Percentiles rank a stretch among this genome's conserved stretches.
Conservation (phyloP, 2,329 filamentous ascomycete genomes). For the Monilinia fructigena region DNA sequence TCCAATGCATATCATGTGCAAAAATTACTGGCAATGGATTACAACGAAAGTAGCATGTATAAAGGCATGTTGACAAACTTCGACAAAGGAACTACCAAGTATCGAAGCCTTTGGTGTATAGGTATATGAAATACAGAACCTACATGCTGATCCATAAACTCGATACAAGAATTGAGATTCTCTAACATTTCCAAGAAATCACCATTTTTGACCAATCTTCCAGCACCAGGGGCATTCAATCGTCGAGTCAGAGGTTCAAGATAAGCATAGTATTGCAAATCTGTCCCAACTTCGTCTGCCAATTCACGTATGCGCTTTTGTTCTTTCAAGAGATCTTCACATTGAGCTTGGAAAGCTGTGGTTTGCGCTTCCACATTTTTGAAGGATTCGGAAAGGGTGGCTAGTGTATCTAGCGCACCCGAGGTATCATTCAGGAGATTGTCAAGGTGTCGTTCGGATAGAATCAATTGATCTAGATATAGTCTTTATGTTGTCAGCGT, state of each 20-base stretch:
- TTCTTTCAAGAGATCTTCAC: slow-evolving; percentile 80
- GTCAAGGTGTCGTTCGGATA: slow-evolving; percentile 80
- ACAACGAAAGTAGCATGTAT: not conserved
- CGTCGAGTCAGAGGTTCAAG: slow-evolving; percentile 86
- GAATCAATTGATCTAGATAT: slow-evolving; percentile 76
- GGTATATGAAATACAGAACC: slow-evolving; percentile 38
- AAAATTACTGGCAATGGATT: not conserved
- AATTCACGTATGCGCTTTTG: slow-evolving; percentile 76
- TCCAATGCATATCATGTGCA: not conserved
- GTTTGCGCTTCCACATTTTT: slow-evolving; percentile 85
- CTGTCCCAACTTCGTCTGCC: slow-evolving; percentile 80
- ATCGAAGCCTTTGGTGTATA: not conserved
- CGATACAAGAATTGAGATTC: slow-evolving; percentile 85
- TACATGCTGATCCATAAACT: slow-evolving; percentile 87
- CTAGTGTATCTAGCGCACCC: slow-evolving; percentile 71
- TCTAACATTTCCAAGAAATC: slow-evolving; percentile 86
- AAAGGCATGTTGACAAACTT: not conserved
- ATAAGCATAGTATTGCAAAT: slow-evolving; percentile 92
- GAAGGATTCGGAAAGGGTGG: slow-evolving; percentile 81
- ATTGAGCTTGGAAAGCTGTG: slow-evolving; percentile 87
- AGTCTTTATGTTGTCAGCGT: slow-evolving; percentile 48
- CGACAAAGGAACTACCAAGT: not conserved
- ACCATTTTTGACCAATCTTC: slow-evolving; percentile 77
- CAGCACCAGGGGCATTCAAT: slow-evolving; percentile 87
- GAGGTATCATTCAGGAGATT: slow-evolving; percentile 75